A percentile compares a stretch with the other conserved stretches of the same genome.
Evolutionary conservation across 805 yeast species (phyloP).

Genomic region (Candida khao-thaluensis): DNA sequence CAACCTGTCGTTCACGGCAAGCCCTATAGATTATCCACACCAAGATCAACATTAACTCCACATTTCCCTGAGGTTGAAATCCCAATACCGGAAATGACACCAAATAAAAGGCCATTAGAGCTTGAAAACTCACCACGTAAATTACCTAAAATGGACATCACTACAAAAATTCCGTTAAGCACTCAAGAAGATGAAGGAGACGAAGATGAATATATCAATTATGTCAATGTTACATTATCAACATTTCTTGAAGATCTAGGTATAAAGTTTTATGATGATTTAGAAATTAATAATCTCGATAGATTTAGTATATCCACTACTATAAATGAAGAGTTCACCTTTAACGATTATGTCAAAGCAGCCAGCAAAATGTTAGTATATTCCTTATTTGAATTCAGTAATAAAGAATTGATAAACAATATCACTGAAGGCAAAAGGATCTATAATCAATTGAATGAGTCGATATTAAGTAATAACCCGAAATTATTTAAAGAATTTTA

Average conservation of each 20-base stretch:
- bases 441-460: constrained; percentile 48
- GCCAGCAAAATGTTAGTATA: constrained; percentile 41
- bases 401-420: constrained; percentile 51
- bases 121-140: constrained; percentile 6
- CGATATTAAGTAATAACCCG: constrained; percentile 47
- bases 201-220: constrained; percentile 21
- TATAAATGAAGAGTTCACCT: constrained; percentile 12
- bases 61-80: constrained; percentile 15
- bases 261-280: constrained; percentile 47
- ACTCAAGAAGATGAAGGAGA: constrained; percentile 10
- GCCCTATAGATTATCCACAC: constrained; percentile 6
- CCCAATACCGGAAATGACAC: constrained; percentile 15
- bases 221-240: constrained; percentile 33
- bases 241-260: constrained; percentile 41
- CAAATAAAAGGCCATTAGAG: constrained; percentile 12
- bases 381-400: constrained; percentile 53
- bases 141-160: constrained; percentile 6
- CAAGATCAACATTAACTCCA: constrained; percentile 9
- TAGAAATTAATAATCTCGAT: constrained; percentile 31
- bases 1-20: constrained; percentile 1
- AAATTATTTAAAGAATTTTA: constrained; percentile 49
- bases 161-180: constrained; percentile 22
- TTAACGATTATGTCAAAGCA: constrained; percentile 39
- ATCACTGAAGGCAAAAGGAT: constrained; percentile 48
- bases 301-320: constrained; percentile 22